These are phyloP conservation scores for Solanum hybrid DNA, from an alignment of 305 asterid species.

Conservation along the genomic window DNA sequence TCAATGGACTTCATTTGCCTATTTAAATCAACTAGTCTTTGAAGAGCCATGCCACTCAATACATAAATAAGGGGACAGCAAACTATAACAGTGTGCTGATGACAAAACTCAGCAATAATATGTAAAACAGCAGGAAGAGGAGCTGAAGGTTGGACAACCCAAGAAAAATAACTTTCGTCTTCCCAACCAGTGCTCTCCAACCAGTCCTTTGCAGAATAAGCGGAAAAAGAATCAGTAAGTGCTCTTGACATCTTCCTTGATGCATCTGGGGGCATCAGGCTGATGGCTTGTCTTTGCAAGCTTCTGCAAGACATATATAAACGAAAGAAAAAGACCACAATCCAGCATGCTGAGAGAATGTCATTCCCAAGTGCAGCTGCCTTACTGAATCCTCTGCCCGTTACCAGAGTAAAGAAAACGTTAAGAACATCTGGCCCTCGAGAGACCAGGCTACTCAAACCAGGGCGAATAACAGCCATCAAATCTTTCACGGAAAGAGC, in stretches of 20 bases:
- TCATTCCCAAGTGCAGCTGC: constrained; percentile 25
- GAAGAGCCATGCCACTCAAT: constrained; percentile 61
- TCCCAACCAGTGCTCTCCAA: constrained; percentile 38
- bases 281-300: constrained; percentile 56
- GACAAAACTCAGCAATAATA: constrained; percentile 39
- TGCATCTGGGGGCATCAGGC: constrained; percentile 53
- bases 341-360: constrained; percentile 42
- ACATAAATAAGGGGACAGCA: constrained; percentile 66
- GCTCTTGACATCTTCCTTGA: constrained; percentile 54
- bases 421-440: constrained; percentile 26
- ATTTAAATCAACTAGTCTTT: constrained; percentile 73
- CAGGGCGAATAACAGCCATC: constrained; percentile 42
- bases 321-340: constrained; percentile 49
- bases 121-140: constrained; percentile 48
- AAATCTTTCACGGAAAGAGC: constrained; percentile 53
- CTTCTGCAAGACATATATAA: constrained; percentile 58
- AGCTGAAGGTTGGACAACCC: constrained; percentile 53
- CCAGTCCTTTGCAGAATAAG: constrained; percentile 69
- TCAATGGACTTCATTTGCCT: constrained; percentile 52
- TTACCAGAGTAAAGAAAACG: constrained; percentile 32
- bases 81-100: constrained; percentile 35
- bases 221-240: constrained; percentile 44
- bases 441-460: constrained; percentile 42
- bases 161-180: constrained; percentile 51
- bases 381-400: constrained; percentile 28